A percentile compares a stretch with the other conserved stretches of the same genome.
Evolutionary conservation across 2,329 filamentous ascomycete species (phyloP).

Genomic region (Fusarium marasasianum): DNA sequence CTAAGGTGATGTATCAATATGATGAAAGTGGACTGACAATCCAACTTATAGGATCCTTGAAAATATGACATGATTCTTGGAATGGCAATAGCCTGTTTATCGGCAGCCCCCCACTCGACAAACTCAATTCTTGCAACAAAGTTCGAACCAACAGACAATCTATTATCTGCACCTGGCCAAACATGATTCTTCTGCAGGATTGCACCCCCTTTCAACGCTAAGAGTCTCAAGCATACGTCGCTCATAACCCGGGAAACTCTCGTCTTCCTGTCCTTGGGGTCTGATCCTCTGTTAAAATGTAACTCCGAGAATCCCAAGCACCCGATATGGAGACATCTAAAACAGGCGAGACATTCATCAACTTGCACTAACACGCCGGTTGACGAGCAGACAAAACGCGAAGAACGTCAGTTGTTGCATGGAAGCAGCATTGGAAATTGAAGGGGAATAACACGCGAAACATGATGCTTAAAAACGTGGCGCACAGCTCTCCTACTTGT

Average conservation of each 20-base stretch:
- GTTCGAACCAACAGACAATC: not conserved
- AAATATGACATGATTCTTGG: not conserved
- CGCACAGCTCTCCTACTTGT: not conserved
- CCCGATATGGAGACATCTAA: not conserved
- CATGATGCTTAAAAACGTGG: not conserved
- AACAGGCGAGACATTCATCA: conserved; percentile 12
- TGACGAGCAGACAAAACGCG: not conserved
- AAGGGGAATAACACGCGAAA: not conserved
- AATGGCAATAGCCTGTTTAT: not conserved
- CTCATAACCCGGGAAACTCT: too few relatives aligned
- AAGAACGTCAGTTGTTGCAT: not conserved
- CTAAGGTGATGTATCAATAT: not conserved
- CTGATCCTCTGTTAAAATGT: not conserved
- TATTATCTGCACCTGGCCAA: not conserved
- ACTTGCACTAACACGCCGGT: not conserved
- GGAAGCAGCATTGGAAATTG: not conserved
- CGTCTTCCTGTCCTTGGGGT: not conserved
- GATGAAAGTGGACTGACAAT: not conserved
- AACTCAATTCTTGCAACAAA: not conserved
- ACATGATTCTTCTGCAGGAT: not conserved
- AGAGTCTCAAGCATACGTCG: not conserved
- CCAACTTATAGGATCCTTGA: not conserved
- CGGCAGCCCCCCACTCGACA: not conserved
- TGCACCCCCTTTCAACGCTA: not conserved
- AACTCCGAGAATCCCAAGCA: not conserved